Percentiles rank a stretch among this genome's conserved stretches.
phyloP scores from a whole-genome alignment of 2,329 filamentous ascomycete genomes.

The Penicillium verrucosum region DNA sequence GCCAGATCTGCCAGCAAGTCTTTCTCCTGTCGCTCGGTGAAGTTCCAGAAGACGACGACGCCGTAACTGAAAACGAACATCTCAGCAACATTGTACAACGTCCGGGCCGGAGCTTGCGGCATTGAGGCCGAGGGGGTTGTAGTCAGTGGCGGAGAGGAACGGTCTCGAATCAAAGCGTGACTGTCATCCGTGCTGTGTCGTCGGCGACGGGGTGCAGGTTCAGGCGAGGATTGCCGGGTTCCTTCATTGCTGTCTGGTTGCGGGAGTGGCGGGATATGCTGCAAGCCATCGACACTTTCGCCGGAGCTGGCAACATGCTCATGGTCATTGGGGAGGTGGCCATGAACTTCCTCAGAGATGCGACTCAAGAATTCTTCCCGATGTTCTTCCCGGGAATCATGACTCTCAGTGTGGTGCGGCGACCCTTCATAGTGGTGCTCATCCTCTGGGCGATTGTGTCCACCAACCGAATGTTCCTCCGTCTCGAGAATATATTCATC shows the following conservation, averaged over 20 bases:
- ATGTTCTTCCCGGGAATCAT: conserved; percentile 9
- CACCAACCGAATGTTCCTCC: conserved; percentile 47
- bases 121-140: conserved; percentile 13
- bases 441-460: conserved; percentile 29
- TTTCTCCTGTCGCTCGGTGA: conserved; percentile 92
- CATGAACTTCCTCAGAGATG: conserved; percentile 14
- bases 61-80: conserved; percentile 98
- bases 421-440: conserved; percentile 26
- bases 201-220: conserved; percentile 18
- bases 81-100: conserved; percentile 68
- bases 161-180: conserved; percentile 20
- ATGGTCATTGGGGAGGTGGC: conserved; percentile 3
- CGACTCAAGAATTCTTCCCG: conserved; percentile 13
- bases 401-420: conserved; percentile 10
- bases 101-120: conserved; percentile 59
- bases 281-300: background rate
- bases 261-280: background rate
- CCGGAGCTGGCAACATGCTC: conserved; percentile 2
- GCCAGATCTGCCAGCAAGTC: conserved; percentile 92
- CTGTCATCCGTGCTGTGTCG: conserved; percentile 25
- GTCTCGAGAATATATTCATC: conserved; percentile 80
- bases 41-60: conserved; percentile 98
- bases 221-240: conserved; percentile 2
- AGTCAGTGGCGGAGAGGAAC: conserved; percentile 47
- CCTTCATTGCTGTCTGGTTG: conserved; percentile 3